Evolutionary conservation across 805 yeast genomes (phyloP).

Genomic region (Sugiyamaella americana): DNA sequence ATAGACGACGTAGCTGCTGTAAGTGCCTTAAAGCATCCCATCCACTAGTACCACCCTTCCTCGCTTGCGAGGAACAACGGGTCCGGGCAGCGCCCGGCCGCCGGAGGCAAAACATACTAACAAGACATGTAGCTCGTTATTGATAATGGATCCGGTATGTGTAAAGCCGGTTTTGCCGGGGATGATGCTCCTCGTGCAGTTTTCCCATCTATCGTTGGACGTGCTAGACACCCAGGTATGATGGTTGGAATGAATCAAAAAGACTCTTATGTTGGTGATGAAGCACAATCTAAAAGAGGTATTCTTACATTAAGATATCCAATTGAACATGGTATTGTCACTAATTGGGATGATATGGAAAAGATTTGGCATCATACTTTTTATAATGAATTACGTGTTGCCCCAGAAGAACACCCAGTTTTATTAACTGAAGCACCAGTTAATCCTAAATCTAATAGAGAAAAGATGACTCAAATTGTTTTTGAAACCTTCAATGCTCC

Average conservation of each 20-base stretch:
- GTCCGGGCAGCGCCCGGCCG: not conserved
- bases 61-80: not conserved
- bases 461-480: constrained; percentile 53
- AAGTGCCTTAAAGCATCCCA: not conserved
- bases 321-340: constrained; percentile 69
- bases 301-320: constrained; percentile 68
- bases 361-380: constrained; percentile 67
- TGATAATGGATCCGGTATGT: constrained; percentile 63
- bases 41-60: not conserved
- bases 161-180: constrained; percentile 91
- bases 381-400: constrained; percentile 48
- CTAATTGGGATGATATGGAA: constrained; percentile 86
- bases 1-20: constrained; percentile 3
- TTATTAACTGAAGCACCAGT: constrained; percentile 85
- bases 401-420: constrained; percentile 78
- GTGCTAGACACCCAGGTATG: constrained; percentile 75
- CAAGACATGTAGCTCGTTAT: constrained; percentile 2
- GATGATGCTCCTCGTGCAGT: constrained; percentile 69
- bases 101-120: not conserved
- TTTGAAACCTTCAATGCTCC: constrained; percentile 73
- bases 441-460: constrained; percentile 60
- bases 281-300: constrained; percentile 74
- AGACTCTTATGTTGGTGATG: constrained; percentile 66
- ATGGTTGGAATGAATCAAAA: constrained; percentile 69
- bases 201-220: constrained; percentile 63